phyloP scores from a whole-genome alignment of 1,139 yeast genomes.

The Pichia sp. region DNA sequence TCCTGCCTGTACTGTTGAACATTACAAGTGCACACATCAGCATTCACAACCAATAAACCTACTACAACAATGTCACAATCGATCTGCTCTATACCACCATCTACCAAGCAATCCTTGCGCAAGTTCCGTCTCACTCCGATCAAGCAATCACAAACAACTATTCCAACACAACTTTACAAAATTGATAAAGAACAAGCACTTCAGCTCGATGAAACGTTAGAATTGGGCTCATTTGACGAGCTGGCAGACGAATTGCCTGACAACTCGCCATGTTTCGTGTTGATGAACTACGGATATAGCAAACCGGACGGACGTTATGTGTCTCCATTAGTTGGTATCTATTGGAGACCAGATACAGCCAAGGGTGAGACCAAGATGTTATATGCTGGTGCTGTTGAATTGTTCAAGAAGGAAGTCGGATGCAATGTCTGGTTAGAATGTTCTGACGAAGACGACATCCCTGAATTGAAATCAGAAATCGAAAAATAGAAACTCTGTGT shows the following conservation, averaged over 20 bases:
- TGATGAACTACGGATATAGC: slow-evolving; percentile 71
- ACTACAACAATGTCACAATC: slow-evolving; percentile 38
- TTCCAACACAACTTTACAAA: slow-evolving; percentile 63
- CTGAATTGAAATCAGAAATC: slow-evolving; percentile 39
- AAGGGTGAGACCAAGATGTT: slow-evolving; percentile 80
- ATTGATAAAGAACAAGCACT: slow-evolving; percentile 63
- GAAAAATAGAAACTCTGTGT: slow-evolving; percentile 12
- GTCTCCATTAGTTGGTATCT: slow-evolving; percentile 72
- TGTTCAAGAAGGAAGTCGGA: slow-evolving; percentile 75
- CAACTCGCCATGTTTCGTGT: slow-evolving; percentile 71
- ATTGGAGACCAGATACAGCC: slow-evolving; percentile 85
- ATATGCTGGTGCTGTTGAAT: slow-evolving; percentile 87
- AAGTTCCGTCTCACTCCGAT: slow-evolving; percentile 38
- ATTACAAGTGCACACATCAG: too few relatives aligned
- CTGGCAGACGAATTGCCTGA: slow-evolving; percentile 79
- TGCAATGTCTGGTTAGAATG: slow-evolving; percentile 54
- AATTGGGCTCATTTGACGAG: slow-evolving; percentile 62
- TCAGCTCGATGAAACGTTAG: slow-evolving; percentile 36
- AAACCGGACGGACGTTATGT: slow-evolving; percentile 71
- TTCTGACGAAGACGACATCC: slow-evolving; percentile 63
- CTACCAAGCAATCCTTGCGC: slow-evolving; percentile 57
- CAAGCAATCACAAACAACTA: slow-evolving; percentile 50
- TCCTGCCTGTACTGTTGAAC: too few relatives aligned
- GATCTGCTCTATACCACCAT: slow-evolving; percentile 65
- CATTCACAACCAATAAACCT: too few relatives aligned